A percentile compares a stretch with the other conserved stretches of the same genome.
Conservation (phyloP, 495 filamentous ascomycete genomes). For the Eremomyces bilateralis region DNA sequence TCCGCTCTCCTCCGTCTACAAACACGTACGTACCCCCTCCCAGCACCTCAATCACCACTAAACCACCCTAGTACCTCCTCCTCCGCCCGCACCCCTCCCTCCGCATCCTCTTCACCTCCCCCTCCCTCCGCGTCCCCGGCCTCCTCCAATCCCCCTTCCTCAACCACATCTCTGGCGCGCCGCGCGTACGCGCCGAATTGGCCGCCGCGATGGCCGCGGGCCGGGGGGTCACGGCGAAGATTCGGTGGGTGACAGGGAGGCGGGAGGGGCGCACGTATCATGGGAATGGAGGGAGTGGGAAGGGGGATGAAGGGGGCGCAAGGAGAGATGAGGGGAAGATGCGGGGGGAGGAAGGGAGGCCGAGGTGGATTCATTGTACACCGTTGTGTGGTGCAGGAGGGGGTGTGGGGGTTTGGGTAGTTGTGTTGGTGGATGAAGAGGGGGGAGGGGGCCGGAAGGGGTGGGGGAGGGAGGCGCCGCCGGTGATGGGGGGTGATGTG, state of each 20-base stretch:
- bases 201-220: constrained; percentile 30
- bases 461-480: constrained; percentile 3
- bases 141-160: constrained; percentile 42
- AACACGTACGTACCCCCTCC: constrained; percentile 18
- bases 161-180: constrained; percentile 32
- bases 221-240: constrained; percentile 35
- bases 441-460: neutral
- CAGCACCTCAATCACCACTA: no score
- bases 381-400: constrained; percentile 35
- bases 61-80: constrained; percentile 30
- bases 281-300: neutral
- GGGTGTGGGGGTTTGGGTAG: constrained; percentile 44
- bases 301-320: no score
- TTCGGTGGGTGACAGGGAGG: constrained; percentile 32
- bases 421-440: constrained; percentile 37
- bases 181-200: constrained; percentile 29
- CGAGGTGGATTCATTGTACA: constrained; percentile 42
- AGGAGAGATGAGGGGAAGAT: neutral
- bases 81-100: constrained; percentile 38
- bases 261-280: no score
- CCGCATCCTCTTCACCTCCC: constrained; percentile 42
- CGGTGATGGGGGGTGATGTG: neutral
- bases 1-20: no score
- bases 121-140: constrained; percentile 39
- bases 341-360: constrained; percentile 21